These are phyloP conservation scores for Tubosaeta sp. DNA, from an alignment of 768 basidiomycete genomes.

Conservation along the genomic window DNA sequence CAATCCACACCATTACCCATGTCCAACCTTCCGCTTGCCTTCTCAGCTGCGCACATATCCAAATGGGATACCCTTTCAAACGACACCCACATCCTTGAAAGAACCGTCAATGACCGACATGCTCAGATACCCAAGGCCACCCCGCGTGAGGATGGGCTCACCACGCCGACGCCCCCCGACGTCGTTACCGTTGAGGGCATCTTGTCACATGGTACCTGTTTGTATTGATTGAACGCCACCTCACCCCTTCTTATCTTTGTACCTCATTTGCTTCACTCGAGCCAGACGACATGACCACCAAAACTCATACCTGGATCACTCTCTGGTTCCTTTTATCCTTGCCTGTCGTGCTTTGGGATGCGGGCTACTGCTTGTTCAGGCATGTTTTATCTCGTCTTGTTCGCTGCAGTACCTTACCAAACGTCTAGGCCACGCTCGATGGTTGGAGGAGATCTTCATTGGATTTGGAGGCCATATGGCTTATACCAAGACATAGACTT, in stretches of 20 bases:
- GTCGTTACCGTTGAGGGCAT: not conserved
- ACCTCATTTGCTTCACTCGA: not conserved
- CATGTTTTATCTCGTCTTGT: slow-evolving; percentile 16
- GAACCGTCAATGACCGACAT: not conserved
- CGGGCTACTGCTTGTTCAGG: slow-evolving; percentile 77
- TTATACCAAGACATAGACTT: slow-evolving; percentile 66
- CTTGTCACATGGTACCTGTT: not conserved
- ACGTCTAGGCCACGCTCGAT: slow-evolving; percentile 74
- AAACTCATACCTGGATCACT: slow-evolving; percentile 54
- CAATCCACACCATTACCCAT: slow-evolving; percentile 1
- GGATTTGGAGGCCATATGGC: slow-evolving; percentile 86
- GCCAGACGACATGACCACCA: slow-evolving; percentile 40
- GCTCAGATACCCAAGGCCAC: not conserved
- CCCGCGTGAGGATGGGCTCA: not conserved
- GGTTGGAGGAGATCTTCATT: slow-evolving; percentile 83
- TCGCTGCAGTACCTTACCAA: not conserved
- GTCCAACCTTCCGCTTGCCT: slow-evolving; percentile 18
- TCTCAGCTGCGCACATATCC: slow-evolving; percentile 31
- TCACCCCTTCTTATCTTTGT: not conserved
- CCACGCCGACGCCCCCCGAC: not conserved
- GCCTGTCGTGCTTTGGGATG: slow-evolving; percentile 72
- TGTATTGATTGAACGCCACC: not conserved
- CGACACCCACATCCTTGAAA: not conserved
- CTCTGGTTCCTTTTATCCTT: slow-evolving; percentile 59
- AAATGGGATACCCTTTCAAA: slow-evolving; percentile 20